Percentiles rank a stretch among this genome's conserved stretches.
Evolutionary conservation across 2,329 filamentous ascomycete species (phyloP).

Genomic region (Blumeriella jaapii): DNA sequence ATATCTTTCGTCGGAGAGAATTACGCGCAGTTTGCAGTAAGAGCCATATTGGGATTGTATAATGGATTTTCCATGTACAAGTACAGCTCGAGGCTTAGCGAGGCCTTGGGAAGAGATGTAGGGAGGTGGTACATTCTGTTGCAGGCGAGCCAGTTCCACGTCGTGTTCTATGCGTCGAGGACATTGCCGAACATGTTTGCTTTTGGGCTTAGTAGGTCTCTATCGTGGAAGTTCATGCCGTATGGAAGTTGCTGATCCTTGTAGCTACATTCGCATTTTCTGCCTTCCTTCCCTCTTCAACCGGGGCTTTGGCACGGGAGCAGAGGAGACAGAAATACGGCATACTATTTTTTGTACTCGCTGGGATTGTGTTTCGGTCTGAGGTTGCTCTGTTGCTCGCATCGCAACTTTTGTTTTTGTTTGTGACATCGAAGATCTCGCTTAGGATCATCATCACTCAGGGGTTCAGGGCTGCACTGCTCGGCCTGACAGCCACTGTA

Average conservation of each 20-base stretch:
- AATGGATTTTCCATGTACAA: constrained; percentile 60
- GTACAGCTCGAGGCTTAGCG: constrained; percentile 52
- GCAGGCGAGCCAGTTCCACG: constrained; percentile 78
- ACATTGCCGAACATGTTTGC: constrained; percentile 96
- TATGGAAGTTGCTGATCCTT: constrained; percentile 5
- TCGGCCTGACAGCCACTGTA: constrained; percentile 59
- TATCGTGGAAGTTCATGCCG: neutral
- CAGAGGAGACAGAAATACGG: constrained; percentile 47
- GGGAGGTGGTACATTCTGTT: constrained; percentile 72
- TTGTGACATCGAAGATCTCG: constrained; percentile 42
- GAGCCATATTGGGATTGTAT: constrained; percentile 64
- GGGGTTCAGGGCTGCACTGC: constrained; percentile 50
- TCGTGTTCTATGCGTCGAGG: constrained; percentile 83
- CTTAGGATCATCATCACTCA: constrained; percentile 50
- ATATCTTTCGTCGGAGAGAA: constrained; percentile 43
- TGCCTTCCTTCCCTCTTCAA: constrained; percentile 33
- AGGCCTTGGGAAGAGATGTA: constrained; percentile 55
- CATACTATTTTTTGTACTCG: constrained; percentile 65
- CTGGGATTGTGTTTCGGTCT: constrained; percentile 77
- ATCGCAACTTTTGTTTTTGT: constrained; percentile 52
- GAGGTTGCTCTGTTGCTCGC: constrained; percentile 75
- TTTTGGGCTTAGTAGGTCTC: constrained; percentile 63
- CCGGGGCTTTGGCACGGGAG: constrained; percentile 25
- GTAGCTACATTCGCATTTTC: constrained; percentile 53
- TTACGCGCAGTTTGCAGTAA: constrained; percentile 51